Conservation (phyloP, 805 yeast species). For the Starmerella sp. region DNA sequence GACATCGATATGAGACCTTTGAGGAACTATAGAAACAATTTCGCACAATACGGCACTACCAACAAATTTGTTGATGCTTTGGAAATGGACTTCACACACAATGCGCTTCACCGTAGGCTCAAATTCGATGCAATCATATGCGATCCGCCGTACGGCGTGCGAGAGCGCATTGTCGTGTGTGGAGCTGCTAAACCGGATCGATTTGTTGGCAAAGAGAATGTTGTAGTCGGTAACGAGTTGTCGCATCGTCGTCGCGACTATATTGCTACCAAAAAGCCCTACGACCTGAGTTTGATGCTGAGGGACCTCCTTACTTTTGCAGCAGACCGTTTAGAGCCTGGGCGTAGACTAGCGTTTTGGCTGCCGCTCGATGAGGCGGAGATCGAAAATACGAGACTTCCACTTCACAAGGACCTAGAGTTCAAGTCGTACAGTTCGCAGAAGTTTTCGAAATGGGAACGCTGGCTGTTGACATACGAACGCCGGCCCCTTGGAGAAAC, state of each 20-base stretch:
- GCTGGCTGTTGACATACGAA: conserved; percentile 71
- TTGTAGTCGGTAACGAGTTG: conserved; percentile 65
- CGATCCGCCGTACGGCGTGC: conserved; percentile 96
- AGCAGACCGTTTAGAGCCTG: conserved; percentile 53
- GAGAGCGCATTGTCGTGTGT: conserved; percentile 88
- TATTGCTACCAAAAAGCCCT: conserved; percentile 86
- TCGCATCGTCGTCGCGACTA: conserved; percentile 73
- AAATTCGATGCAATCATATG: conserved; percentile 72
- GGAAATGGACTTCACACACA: conserved; percentile 92
- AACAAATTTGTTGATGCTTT: conserved; percentile 57
- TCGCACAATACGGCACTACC: conserved; percentile 56
- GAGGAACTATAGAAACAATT: conserved; percentile 63
- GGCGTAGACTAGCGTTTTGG: conserved; percentile 88
- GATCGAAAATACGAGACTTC: conserved; percentile 37
- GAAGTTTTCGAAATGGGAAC: conserved; percentile 85
- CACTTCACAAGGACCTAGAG: conserved; percentile 64
- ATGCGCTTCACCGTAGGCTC: conserved; percentile 56
- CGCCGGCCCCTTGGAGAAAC: conserved; percentile 36
- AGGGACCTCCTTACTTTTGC: conserved; percentile 71
- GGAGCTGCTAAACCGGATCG: conserved; percentile 63
- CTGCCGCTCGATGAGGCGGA: conserved; percentile 95
- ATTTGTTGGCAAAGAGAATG: conserved; percentile 56
- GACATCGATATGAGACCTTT: conserved; percentile 80
- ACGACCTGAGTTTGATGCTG: conserved; percentile 61
- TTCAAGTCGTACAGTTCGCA: conserved; percentile 69